phyloP scores from a whole-genome alignment of 78 protist species.

The Dictyostelium purpureum region DNA sequence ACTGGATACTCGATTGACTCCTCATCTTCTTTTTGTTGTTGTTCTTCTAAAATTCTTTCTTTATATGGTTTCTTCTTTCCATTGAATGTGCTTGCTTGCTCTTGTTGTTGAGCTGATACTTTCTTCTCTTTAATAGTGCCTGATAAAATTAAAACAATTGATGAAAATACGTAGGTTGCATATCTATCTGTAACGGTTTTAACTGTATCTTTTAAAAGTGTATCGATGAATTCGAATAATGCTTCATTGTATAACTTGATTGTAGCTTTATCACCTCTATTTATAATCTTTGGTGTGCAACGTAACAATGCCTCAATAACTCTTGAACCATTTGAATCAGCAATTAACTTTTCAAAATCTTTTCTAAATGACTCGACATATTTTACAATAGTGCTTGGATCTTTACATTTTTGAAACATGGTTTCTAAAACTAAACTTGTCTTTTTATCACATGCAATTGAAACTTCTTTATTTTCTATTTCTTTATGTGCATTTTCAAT shows the following conservation, averaged over 20 bases:
- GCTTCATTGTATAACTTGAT: not conserved
- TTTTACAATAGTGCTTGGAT: not conserved
- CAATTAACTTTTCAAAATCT: not conserved
- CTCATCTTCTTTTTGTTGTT: not conserved
- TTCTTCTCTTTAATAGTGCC: conserved; percentile 15
- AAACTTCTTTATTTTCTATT: conserved; percentile 25
- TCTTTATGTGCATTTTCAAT: conserved; percentile 59
- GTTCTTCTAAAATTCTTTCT: not conserved
- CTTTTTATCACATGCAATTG: conserved; percentile 20
- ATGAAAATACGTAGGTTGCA: conserved; percentile 53
- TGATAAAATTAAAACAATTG: not conserved
- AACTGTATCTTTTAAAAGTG: not conserved
- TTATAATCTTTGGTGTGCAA: conserved; percentile 11
- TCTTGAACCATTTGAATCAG: conserved; percentile 36
- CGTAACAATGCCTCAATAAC: conserved; percentile 19
- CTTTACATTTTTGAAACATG: not conserved
- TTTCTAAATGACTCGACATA: not conserved
- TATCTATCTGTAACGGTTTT: not conserved
- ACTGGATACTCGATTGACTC: not conserved
- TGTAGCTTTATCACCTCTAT: not conserved
- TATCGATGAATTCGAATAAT: conserved; percentile 21
- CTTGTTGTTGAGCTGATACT: not conserved
- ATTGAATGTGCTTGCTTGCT: not conserved
- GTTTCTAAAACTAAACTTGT: conserved; percentile 26
- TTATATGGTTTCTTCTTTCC: not conserved